Percentiles rank a stretch among this genome's conserved stretches.
Evolutionary conservation across 2,329 filamentous ascomycete species (phyloP).

Genomic region (Coniella lustricola): DNA sequence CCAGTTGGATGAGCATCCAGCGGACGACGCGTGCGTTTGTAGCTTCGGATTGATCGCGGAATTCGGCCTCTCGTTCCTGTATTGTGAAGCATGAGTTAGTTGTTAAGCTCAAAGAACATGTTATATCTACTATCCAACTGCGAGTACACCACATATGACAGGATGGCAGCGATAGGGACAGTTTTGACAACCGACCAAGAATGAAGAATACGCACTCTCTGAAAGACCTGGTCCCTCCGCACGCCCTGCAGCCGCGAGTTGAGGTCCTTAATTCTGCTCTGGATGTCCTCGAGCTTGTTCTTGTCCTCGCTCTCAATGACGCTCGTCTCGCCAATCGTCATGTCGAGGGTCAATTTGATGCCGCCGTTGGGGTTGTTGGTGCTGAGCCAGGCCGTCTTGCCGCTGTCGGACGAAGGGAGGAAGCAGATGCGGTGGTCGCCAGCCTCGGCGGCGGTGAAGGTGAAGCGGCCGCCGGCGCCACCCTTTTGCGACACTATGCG

Average conservation of each 20-base stretch:
- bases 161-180: no score
- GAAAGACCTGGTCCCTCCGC: conserved; percentile 90
- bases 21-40: conserved; percentile 88
- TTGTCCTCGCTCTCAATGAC: conserved; percentile 92
- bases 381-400: conserved; percentile 65
- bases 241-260: conserved; percentile 85
- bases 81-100: conserved; percentile 1
- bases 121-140: conserved; percentile 54
- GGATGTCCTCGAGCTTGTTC: conserved; percentile 83
- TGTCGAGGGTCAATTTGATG: conserved; percentile 77
- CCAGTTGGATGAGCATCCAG: conserved; percentile 88
- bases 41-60: conserved; percentile 91
- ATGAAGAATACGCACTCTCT: conserved; percentile 59
- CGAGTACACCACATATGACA: no score
- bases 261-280: conserved; percentile 80
- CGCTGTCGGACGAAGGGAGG: conserved; percentile 68
- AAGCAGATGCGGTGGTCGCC: conserved; percentile 97
- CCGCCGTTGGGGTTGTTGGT: conserved; percentile 60
- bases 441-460: conserved; percentile 89
- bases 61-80: conserved; percentile 93
- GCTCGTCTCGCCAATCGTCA: conserved; percentile 91
- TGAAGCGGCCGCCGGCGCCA: conserved; percentile 72
- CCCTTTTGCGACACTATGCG: conserved; percentile 87
- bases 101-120: conserved; percentile 19
- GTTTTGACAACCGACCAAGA: no score